Evolutionary conservation across 202 grass and related monocot genomes (phyloP), one percentile per base, ranked within the genome.

Genomic region (Sporobolus alterniflorus): DNA sequence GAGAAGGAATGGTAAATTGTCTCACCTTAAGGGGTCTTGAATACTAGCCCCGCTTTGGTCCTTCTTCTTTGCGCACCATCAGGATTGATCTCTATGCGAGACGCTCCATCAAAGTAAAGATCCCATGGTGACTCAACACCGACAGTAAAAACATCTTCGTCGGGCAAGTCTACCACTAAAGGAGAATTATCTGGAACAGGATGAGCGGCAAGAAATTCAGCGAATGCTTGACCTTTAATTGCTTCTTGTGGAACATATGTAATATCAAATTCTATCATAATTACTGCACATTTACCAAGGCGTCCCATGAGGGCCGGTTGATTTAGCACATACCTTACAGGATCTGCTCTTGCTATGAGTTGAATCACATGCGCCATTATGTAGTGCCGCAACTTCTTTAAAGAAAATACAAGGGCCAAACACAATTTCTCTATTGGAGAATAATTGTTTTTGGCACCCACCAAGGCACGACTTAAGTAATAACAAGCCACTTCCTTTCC

Each of bases 401-500:
- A 7, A 22, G 71, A 2, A 57, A 64, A 64, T 1, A 34, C 20
- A 1, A 64, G 30, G 13, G 61, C 29, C 3, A 34, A 33, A 1
- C 61, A 64, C 16, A 64, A 33, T 17, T 64, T 64, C 6, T 64
- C 61, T 20, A 64, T 64, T 6, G 61, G 61, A 2, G 61, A 34
- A 16, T 64, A 64, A 7, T 64, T 64, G 29, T 18, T 7, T 18
- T 64, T 6, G 7, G 61, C 17, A 9, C 18, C 55, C 7, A 20
- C 52, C 36, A 76, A 21, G 2, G 36, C 31, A 0, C 36, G 73
- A 6, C 73, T 76, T 5, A 76, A 29, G 2, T 76, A 76, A 21
- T 75, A 76, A 6, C 55, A 76, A 0, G 73, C 73, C 24, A 76
- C 73, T 24, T 76, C 73, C 6, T 76, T 62, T 2, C 55, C 20